Evolutionary conservation across 768 basidiomycete genomes (phyloP), one percentile per base, ranked within the genome.

Genomic region (Rhizopogon vesiculosus): DNA sequence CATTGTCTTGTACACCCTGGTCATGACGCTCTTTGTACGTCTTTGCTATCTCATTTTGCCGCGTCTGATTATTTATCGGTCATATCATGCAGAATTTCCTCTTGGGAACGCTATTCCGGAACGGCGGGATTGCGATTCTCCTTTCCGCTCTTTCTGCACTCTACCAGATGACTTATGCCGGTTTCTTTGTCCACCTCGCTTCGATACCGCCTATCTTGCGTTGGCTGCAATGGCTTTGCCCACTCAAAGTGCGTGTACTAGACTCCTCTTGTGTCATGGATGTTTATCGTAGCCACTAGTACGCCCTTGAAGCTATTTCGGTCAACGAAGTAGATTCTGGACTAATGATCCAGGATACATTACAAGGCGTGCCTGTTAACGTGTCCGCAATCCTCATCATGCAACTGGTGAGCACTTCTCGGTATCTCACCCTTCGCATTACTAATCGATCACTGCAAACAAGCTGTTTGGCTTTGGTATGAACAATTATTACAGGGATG

Each of bases 321-420:
- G 89, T 97, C 39, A 98, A 98, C 65, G 95, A 98, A 67, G 92
- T 98, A 15, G 84, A 84, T 40, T 87, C 90, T 4, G 95, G 94
- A 3, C 74, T 97, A 35, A 82, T 86, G 83, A 97, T 97, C 31
- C 57, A 81, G 56, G 93, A 94, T 71, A 77, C 76, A 5, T 69
- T 95, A 22, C 78, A 84, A 59, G 93, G 93, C 42, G 93, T 96
- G 12, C 89, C 89, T 1, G 81, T 98, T 40, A 69, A 83, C 48
- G 78, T 96, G 49, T 89, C 87, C 3, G 95, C 94, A 0, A 75
- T 74, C 48, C 66, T 95, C 59, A 95, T 98, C 64, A 91, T 98
- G 94, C 74, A 90, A 59, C 66, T 89, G 64, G 89, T 91, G 62
- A 58, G 85, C 73, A 38, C 29, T 42, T 55, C 49, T 57, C 40